These are phyloP conservation scores for Termitomyces sp. DNA, from an alignment of 768 basidiomycete species.

Conservation along the genomic window DNA sequence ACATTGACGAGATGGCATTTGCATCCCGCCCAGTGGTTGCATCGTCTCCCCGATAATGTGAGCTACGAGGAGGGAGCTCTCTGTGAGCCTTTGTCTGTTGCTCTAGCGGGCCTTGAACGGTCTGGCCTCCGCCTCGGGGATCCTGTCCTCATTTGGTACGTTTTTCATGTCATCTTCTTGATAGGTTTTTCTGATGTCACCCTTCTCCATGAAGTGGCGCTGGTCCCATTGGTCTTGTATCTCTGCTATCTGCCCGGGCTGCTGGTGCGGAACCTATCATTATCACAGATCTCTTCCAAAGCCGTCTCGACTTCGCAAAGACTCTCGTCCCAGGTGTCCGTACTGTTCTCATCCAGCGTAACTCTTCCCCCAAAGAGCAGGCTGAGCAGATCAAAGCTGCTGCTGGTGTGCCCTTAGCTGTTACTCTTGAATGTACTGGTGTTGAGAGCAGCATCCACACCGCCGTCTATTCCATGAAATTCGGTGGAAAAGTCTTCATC, in stretches of 20 bases:
- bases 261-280: constrained; percentile 67
- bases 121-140: constrained; percentile 62
- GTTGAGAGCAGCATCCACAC: constrained; percentile 57
- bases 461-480: constrained; percentile 56
- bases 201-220: constrained; percentile 39
- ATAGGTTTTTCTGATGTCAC: background rate
- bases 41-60: constrained; percentile 54
- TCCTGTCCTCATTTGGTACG: constrained; percentile 54
- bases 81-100: constrained; percentile 64
- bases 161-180: background rate
- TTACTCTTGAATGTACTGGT: constrained; percentile 62
- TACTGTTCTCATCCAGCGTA: constrained; percentile 49
- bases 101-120: constrained; percentile 62
- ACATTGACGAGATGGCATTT: constrained; percentile 62
- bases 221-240: constrained; percentile 60
- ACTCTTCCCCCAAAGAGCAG: constrained; percentile 38
- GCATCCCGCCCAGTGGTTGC: constrained; percentile 64
- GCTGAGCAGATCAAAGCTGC: constrained; percentile 46
- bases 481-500: constrained; percentile 65
- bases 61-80: constrained; percentile 65
- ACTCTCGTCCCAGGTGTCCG: constrained; percentile 52
- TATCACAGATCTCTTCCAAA: constrained; percentile 64
- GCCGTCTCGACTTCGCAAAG: constrained; percentile 62
- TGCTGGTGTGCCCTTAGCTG: constrained; percentile 41
- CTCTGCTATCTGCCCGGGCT: constrained; percentile 58